Percentiles rank a stretch among this genome's conserved stretches.
Conservation (phyloP, 1,284 basidiomycete genomes). For the Fomitopsis pinicola region DNA sequence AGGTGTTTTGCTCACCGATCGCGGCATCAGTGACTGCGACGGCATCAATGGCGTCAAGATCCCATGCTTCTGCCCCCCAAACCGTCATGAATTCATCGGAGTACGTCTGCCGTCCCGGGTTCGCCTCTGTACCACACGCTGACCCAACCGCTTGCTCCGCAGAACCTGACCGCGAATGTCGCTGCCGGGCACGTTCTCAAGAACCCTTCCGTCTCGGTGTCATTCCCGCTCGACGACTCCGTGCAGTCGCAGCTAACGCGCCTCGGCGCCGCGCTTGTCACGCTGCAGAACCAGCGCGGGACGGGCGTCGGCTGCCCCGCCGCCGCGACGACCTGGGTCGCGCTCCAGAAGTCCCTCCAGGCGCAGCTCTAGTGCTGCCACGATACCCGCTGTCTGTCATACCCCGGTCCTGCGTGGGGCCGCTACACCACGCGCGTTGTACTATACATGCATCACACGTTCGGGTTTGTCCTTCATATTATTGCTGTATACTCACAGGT, state of each 20-base stretch:
- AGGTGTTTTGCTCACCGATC: not conserved
- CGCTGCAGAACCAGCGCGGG: conserved; percentile 36
- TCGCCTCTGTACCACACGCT: not conserved
- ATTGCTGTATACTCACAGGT: not conserved
- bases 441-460: not conserved
- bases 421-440: not conserved
- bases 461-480: not conserved
- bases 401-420: not conserved
- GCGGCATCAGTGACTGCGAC: conserved; percentile 22
- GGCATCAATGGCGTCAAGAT: conserved; percentile 22
- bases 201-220: conserved; percentile 50
- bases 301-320: conserved; percentile 34
- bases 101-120: conserved; percentile 8
- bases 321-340: conserved; percentile 30
- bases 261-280: conserved; percentile 36
- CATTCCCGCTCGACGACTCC: conserved; percentile 58
- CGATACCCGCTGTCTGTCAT: not conserved
- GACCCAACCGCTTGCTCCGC: not conserved
- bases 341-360: conserved; percentile 27
- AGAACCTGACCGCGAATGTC: conserved; percentile 55
- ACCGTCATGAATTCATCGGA: conserved; percentile 28
- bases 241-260: conserved; percentile 48
- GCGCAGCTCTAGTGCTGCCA: conserved; percentile 8
- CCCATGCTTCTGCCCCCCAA: conserved; percentile 42
- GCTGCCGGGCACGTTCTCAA: conserved; percentile 55